Evolutionary conservation across 176 grass and related monocot genomes (phyloP).

Genomic region (Alopecurus myosuroides): DNA sequence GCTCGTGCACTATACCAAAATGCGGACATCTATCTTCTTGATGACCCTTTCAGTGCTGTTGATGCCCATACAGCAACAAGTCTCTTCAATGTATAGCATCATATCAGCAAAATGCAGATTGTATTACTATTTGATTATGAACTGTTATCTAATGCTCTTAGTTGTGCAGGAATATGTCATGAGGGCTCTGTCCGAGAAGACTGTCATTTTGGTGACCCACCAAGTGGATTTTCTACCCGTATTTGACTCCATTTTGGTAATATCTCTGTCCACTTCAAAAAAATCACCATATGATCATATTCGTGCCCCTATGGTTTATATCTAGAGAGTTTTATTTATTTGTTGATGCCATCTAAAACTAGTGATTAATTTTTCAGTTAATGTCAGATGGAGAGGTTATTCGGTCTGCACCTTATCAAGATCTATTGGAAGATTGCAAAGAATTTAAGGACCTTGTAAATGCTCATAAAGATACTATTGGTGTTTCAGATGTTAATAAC

Average conservation of each 20-base stretch:
- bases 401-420: constrained; percentile 49
- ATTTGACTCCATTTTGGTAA: constrained; percentile 78
- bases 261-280: not conserved
- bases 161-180: constrained; percentile 78
- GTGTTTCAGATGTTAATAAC: constrained; percentile 32
- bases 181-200: constrained; percentile 75
- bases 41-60: constrained; percentile 95
- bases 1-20: constrained; percentile 91
- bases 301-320: not conserved
- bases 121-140: not conserved
- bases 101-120: not conserved
- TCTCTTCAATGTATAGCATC: constrained; percentile 76
- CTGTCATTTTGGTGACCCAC: constrained; percentile 78
- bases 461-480: constrained; percentile 69
- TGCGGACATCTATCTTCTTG: constrained; percentile 87
- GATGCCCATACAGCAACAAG: constrained; percentile 90
- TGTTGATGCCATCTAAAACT: constrained; percentile 5
- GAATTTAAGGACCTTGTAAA: constrained; percentile 85
- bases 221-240: constrained; percentile 93
- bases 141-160: not conserved
- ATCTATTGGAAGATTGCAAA: constrained; percentile 52
- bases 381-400: constrained; percentile 86
- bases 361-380: constrained; percentile 49
- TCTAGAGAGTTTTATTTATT: not conserved
- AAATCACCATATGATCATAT: not conserved